Evolutionary conservation across 2,329 filamentous ascomycete genomes (phyloP).

Genomic region (Didymellaceae sp.): DNA sequence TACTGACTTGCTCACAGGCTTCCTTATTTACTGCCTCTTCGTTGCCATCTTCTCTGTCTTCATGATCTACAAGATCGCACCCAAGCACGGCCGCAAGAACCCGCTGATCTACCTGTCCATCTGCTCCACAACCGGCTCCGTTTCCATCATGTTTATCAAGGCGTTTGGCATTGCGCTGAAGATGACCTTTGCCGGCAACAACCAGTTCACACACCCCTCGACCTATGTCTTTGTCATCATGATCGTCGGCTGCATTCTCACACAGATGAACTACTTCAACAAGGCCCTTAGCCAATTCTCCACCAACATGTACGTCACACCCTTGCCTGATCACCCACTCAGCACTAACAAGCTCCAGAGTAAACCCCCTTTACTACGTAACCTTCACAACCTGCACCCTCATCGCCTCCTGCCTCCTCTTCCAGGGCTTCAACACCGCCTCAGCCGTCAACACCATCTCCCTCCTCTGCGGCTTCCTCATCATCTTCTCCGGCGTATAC

Average conservation of each 20-base stretch:
- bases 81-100: constrained; percentile 90
- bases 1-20: constrained; percentile 65
- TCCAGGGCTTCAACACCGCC: constrained; percentile 93
- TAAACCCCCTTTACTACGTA: constrained; percentile 96
- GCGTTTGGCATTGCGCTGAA: constrained; percentile 98
- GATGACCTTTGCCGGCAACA: constrained; percentile 88
- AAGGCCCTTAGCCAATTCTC: constrained; percentile 97
- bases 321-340: background rate
- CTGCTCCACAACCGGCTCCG: constrained; percentile 93
- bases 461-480: constrained; percentile 87
- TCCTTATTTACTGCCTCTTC: constrained; percentile 81
- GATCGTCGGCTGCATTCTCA: constrained; percentile 90
- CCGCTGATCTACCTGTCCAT: constrained; percentile 96
- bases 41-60: constrained; percentile 84
- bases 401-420: constrained; percentile 93
- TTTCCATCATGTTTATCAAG: constrained; percentile 99
- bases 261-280: constrained; percentile 99
- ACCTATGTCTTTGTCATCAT: constrained; percentile 98
- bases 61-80: constrained; percentile 96
- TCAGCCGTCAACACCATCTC: constrained; percentile 92
- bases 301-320: constrained; percentile 82
- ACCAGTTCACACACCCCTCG: constrained; percentile 92
- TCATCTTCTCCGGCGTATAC: constrained; percentile 95
- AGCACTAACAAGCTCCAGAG: constrained; percentile 59
- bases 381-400: constrained; percentile 96